phyloP scores from a whole-genome alignment of 192 early-diverging fungal genomes.

The Gorgonomyces haynaldii region DNA sequence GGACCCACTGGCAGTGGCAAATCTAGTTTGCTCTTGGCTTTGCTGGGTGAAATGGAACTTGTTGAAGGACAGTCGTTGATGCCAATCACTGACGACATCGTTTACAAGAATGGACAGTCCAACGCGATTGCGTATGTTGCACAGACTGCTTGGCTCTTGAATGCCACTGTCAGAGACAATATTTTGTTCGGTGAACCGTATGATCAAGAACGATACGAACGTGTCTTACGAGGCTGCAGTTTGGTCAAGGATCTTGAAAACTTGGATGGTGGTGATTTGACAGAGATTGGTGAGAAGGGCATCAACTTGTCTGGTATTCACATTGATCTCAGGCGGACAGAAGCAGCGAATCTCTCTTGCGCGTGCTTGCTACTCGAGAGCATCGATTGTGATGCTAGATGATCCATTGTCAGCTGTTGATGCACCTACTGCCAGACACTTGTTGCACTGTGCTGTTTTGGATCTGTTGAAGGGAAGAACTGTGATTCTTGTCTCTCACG shows the following conservation, averaged over 20 bases:
- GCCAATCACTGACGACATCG: too few relatives aligned
- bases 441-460: conserved; percentile 55
- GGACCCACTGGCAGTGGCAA: conserved; percentile 30
- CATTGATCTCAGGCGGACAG: conserved; percentile 18
- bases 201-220: conserved; percentile 53
- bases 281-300: conserved; percentile 50
- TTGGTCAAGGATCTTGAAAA: conserved; percentile 64
- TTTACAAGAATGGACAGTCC: not conserved
- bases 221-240: conserved; percentile 62
- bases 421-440: conserved; percentile 65
- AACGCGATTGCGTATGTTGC: conserved; percentile 6
- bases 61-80: not conserved
- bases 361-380: conserved; percentile 11
- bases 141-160: conserved; percentile 8
- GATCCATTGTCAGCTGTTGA: conserved; percentile 86
- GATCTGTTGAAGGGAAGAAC: conserved; percentile 64
- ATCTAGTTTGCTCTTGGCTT: conserved; percentile 17
- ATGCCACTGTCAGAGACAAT: conserved; percentile 30
- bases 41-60: conserved; percentile 11
- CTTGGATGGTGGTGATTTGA: conserved; percentile 58
- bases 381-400: conserved; percentile 29
- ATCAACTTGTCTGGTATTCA: conserved; percentile 1
- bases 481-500: conserved; percentile 67
- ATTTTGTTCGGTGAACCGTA: conserved; percentile 64
- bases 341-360: conserved; percentile 27